phyloP scores from a whole-genome alignment of 1,284 basidiomycete genomes.

The Ustilago lituana region DNA sequence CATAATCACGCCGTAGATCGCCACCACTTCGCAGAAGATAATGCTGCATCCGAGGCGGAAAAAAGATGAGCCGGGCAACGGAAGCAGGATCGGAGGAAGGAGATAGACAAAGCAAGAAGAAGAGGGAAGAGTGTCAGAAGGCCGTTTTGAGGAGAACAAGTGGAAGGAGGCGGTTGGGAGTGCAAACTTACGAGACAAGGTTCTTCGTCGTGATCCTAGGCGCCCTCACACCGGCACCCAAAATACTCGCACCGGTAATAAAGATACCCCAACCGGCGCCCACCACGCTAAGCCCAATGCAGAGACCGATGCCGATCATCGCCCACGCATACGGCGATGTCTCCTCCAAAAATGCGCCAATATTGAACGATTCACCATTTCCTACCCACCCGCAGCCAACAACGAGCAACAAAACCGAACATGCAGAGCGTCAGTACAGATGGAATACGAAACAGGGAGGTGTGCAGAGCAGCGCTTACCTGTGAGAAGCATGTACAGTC shows the following conservation, averaged over 20 bases:
- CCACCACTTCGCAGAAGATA: constrained; percentile 99
- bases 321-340: constrained; percentile 94
- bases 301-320: constrained; percentile 86
- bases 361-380: constrained; percentile 52
- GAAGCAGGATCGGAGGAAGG: no score
- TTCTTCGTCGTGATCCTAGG: constrained; percentile 98
- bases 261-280: constrained; percentile 99
- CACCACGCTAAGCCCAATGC: constrained; percentile 90
- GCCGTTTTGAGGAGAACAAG: background rate
- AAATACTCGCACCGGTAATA: constrained; percentile 90
- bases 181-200: constrained; percentile 80
- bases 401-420: no score
- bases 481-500: constrained; percentile 51
- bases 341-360: constrained; percentile 80
- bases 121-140: no score
- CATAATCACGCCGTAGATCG: constrained; percentile 88
- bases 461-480: constrained; percentile 24
- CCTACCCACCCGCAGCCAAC: constrained; percentile 17
- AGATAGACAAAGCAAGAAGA: no score
- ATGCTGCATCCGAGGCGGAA: constrained; percentile 70
- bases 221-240: constrained; percentile 92
- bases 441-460: background rate
- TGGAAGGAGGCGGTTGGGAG: constrained; percentile 1
- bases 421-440: no score
- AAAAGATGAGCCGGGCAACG: background rate